Evolutionary conservation across 768 basidiomycete species (phyloP).

Genomic region (Hirschioporus abietinus): DNA sequence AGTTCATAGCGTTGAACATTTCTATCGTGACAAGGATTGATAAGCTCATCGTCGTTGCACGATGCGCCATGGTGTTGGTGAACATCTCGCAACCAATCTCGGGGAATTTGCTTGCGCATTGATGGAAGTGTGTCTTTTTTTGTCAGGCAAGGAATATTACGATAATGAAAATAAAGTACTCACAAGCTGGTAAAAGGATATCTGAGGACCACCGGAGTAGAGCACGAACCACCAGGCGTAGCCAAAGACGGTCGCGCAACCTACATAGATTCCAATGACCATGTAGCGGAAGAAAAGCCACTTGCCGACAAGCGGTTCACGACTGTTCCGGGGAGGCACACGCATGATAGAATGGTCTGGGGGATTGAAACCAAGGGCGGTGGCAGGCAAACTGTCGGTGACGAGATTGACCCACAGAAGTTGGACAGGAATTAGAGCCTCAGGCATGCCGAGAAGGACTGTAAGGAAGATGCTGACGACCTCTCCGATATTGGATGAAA

Average conservation of each 20-base stretch:
- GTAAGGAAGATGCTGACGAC: slow-evolving; percentile 87
- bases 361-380: slow-evolving; percentile 96
- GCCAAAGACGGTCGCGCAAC: slow-evolving; percentile 90
- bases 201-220: slow-evolving; percentile 87
- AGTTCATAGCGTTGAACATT: slow-evolving; percentile 99
- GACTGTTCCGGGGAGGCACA: slow-evolving; percentile 83
- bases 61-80: slow-evolving; percentile 76
- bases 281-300: slow-evolving; percentile 98
- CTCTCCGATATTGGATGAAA: slow-evolving; percentile 39
- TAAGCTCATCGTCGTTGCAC: slow-evolving; percentile 92
- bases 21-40: slow-evolving; percentile 95
- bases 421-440: slow-evolving; percentile 96
- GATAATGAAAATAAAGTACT: slow-evolving; percentile 27
- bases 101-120: slow-evolving; percentile 78
- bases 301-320: slow-evolving; percentile 83
- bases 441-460: slow-evolving; percentile 98
- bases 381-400: slow-evolving; percentile 94
- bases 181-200: slow-evolving; percentile 89
- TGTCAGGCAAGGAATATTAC: slow-evolving; percentile 1
- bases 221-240: slow-evolving; percentile 99
- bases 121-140: slow-evolving; percentile 91
- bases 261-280: slow-evolving; percentile 91
- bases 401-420: slow-evolving; percentile 98
- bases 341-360: slow-evolving; percentile 97
- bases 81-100: slow-evolving; percentile 97